These are phyloP conservation scores for Blumeriella jaapii DNA, from an alignment of 2,329 filamentous ascomycete genomes.

Conservation along the genomic window DNA sequence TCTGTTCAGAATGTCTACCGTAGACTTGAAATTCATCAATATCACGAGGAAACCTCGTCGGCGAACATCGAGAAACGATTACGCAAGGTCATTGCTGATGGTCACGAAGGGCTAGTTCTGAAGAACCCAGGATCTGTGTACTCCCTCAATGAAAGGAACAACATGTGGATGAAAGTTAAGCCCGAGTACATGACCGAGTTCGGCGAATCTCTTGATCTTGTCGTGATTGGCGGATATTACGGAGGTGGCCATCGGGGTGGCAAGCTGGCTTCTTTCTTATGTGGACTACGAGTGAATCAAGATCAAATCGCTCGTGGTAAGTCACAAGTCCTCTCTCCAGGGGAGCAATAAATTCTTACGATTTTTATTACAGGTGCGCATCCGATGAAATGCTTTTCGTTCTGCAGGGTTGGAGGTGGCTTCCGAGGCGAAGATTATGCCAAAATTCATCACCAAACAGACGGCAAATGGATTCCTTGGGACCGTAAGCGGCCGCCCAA, in stretches of 20 bases:
- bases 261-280: constrained; percentile 75
- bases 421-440: constrained; percentile 79
- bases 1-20: constrained; percentile 60
- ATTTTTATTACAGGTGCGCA: constrained; percentile 29
- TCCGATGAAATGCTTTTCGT: constrained; percentile 76
- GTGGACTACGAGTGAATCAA: constrained; percentile 67
- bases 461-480: constrained; percentile 88
- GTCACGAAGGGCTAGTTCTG: constrained; percentile 80
- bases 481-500: constrained; percentile 64
- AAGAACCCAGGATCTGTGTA: constrained; percentile 90
- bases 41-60: constrained; percentile 51
- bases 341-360: no score
- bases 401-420: constrained; percentile 96
- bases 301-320: constrained; percentile 42
- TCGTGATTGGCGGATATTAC: constrained; percentile 87
- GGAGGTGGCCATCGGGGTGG: constrained; percentile 80
- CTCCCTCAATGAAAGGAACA: constrained; percentile 75
- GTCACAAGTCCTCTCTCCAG: neutral
- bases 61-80: constrained; percentile 70
- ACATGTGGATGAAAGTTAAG: constrained; percentile 98
- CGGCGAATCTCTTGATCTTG: constrained; percentile 81
- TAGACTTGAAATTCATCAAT: constrained; percentile 72
- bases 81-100: constrained; percentile 72
- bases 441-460: constrained; percentile 68
- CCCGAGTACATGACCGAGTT: constrained; percentile 97